These are phyloP conservation scores for Solanum chmielewskii DNA, from an alignment of 257 asterid genomes.

Conservation along the genomic window DNA sequence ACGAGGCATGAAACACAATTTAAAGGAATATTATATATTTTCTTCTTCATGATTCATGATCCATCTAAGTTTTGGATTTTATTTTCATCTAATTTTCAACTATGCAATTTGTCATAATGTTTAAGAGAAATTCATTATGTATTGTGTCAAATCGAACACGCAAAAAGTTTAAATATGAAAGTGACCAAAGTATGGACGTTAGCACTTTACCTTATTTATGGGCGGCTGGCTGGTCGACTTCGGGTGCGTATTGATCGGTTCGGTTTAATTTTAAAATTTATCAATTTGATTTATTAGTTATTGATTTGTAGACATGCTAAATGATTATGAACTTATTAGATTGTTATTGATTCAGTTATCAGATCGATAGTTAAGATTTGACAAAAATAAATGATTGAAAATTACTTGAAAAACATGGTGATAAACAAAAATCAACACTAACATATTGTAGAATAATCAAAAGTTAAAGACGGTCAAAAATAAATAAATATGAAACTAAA, in stretches of 20 bases:
- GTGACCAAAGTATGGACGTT: not conserved
- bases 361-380: not conserved
- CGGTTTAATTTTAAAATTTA: too few relatives aligned
- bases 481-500: too few relatives aligned
- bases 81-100: not conserved
- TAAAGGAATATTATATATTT: not conserved
- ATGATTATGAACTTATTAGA: too few relatives aligned
- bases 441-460: not conserved
- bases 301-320: too few relatives aligned
- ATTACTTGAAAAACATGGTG: not conserved
- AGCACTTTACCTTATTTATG: not conserved
- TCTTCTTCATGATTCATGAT: not conserved
- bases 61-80: not conserved
- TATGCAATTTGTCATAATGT: not conserved
- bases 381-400: too few relatives aligned
- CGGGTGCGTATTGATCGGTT: not conserved
- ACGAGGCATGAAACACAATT: not conserved
- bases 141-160: not conserved
- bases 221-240: not conserved
- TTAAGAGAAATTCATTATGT: not conserved
- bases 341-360: too few relatives aligned
- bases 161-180: not conserved
- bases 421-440: not conserved
- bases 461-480: not conserved
- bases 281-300: too few relatives aligned